Evolutionary conservation across 768 basidiomycete species (phyloP).

Genomic region (Russula sp.): DNA sequence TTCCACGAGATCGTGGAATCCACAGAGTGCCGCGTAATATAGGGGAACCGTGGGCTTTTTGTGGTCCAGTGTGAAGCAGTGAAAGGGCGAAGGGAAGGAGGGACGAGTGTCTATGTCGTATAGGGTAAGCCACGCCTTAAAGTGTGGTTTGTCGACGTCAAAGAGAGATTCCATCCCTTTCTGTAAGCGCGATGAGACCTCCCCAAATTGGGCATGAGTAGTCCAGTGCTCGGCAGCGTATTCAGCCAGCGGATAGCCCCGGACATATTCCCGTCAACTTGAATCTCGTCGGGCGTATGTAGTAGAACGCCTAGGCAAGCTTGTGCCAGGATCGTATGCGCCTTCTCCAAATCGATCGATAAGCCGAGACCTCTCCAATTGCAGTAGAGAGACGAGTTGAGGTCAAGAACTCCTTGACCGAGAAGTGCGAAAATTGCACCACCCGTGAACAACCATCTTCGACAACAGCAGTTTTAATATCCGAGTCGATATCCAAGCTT

Average conservation of each 20-base stretch:
- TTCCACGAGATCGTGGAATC: background rate
- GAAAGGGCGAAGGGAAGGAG: too few species aligned
- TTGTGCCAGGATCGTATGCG: slow-evolving; percentile 1
- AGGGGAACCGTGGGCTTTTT: background rate
- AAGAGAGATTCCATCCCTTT: background rate
- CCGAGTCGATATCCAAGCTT: too few species aligned
- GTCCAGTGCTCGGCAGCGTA: slow-evolving; percentile 1
- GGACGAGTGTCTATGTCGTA: background rate
- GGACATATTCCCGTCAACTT: background rate
- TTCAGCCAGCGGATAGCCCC: background rate
- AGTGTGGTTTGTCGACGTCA: background rate
- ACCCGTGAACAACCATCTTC: background rate
- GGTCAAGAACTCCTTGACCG: slow-evolving; percentile 1
- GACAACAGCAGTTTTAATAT: too few species aligned
- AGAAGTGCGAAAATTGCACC: background rate
- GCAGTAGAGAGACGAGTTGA: background rate
- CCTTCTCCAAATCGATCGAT: background rate
- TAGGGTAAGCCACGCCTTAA: background rate
- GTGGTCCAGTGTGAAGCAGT: background rate
- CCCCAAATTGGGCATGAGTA: background rate
- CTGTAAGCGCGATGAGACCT: background rate
- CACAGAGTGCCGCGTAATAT: slow-evolving; percentile 2
- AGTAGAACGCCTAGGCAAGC: background rate
- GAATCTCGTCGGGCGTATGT: background rate
- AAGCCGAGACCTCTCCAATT: background rate